Percentiles rank a stretch among this genome's conserved stretches.
Conservation (phyloP, 1,284 basidiomycete species). For the Puccinia horiana region DNA sequence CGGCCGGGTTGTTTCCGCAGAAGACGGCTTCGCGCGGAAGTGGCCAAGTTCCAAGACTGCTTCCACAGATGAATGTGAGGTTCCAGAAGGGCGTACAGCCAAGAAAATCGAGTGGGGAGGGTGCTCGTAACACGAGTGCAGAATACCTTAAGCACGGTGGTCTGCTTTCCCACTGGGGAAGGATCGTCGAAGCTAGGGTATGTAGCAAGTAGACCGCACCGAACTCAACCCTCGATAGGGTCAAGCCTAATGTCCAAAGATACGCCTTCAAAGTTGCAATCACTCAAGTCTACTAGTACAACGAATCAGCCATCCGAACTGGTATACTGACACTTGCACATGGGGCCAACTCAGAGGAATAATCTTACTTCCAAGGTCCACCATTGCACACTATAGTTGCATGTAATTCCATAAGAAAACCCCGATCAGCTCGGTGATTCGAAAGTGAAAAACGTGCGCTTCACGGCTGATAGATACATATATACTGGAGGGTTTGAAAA, state of each 20-base stretch:
- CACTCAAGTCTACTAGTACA: neutral
- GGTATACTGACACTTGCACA: no score
- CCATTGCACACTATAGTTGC: no score
- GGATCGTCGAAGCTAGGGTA: conserved; percentile 16
- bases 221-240: neutral
- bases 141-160: neutral
- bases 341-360: no score
- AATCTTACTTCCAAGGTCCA: no score
- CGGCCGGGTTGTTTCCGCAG: neutral
- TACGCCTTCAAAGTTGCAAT: neutral
- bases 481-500: no score
- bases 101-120: neutral
- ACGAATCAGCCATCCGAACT: no score
- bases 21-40: conserved; percentile 7
- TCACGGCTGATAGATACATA: no score
- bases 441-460: no score
- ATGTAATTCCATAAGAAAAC: no score
- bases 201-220: neutral
- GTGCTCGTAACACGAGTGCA: neutral
- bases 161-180: neutral
- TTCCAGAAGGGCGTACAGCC: neutral
- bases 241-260: neutral
- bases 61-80: neutral
- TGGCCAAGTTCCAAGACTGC: neutral
- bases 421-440: no score